Base-by-base conservation (phyloP, 1,139 yeast species). In the Pichia sp. region DNA sequence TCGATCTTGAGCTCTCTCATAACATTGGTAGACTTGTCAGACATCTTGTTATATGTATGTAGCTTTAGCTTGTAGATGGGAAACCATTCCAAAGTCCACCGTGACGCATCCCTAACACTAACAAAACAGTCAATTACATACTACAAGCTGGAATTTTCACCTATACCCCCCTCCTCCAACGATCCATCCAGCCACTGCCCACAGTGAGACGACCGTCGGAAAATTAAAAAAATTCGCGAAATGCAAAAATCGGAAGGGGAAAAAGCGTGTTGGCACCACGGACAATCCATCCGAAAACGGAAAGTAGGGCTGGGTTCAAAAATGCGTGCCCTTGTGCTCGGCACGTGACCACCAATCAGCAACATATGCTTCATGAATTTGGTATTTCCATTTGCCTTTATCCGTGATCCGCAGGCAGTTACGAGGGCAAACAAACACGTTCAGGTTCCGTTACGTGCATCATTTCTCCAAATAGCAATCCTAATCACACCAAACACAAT, bases 1-100 rank as follows among this genome's bases (percentile, higher is more conserved):
- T 91, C 97, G 76, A 91, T 91, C 77, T 84, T 91, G 74, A 93
- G 79, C 62, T 91, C 97, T 75, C 96, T 93, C 98, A 93, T 91
- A 73, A 85, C 74, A 70, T 80, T 80, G 55, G 67, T 61, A 53
- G 65, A 32, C 40, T 52, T 45, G 50, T 40, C 48, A 40, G 48
- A 44, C 48, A 42, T 42, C 32, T 35, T 34, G 34, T 13, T 27
- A 21, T 32, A 18, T 17, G 18, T 29, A 15, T 20, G 15, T 17
- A 29, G 31, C 15, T 21, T 33, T 22, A 13, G 17, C 33, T 37
- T 30, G 24, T 33, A 20, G 24, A 18, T 25, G n/a, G 21, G 22
- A 21, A 29, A 18, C 5, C 5, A 7, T 5, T 17, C 12, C 3
- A 25, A 25, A 11, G 16, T 8, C 6, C 9, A 23, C 14, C n/a